Evolutionary conservation across 2,329 filamentous ascomycete species (phyloP).

Genomic region (Fusarium poae): DNA sequence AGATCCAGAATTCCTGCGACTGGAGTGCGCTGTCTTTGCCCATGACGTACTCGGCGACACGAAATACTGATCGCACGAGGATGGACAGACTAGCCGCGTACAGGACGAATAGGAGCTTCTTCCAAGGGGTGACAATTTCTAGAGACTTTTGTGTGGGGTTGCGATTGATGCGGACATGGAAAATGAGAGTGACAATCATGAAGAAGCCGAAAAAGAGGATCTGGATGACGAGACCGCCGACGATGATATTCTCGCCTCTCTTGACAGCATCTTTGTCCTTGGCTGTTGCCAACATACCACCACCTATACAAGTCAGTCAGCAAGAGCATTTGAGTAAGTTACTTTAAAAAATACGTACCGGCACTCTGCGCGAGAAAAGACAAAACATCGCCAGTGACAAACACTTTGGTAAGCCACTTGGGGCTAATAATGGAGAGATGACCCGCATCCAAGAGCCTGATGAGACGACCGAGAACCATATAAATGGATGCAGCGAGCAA

Average conservation of each 20-base stretch:
- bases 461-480: conserved; percentile 61
- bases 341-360: conserved; percentile 33
- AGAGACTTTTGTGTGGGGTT: conserved; percentile 35
- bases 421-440: conserved; percentile 57
- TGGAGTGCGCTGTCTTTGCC: conserved; percentile 54
- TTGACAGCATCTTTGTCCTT: conserved; percentile 47
- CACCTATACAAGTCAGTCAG: conserved; percentile 32
- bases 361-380: conserved; percentile 56
- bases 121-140: conserved; percentile 50
- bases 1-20: conserved; percentile 53
- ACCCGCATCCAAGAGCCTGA: conserved; percentile 55
- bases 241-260: conserved; percentile 62
- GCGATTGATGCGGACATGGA: conserved; percentile 56
- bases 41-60: conserved; percentile 58
- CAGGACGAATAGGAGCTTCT: conserved; percentile 48
- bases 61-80: conserved; percentile 58
- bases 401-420: conserved; percentile 64
- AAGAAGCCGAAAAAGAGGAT: conserved; percentile 68
- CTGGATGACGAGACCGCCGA: conserved; percentile 67
- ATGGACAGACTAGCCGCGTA: conserved; percentile 53
- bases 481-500: conserved; percentile 62
- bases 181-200: conserved; percentile 60
- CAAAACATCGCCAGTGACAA: conserved; percentile 63
- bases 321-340: background rate
- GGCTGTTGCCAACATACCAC: conserved; percentile 46